Evolutionary conservation across 306 rosid species (phyloP).

Genomic region (Lupinus albus): DNA sequence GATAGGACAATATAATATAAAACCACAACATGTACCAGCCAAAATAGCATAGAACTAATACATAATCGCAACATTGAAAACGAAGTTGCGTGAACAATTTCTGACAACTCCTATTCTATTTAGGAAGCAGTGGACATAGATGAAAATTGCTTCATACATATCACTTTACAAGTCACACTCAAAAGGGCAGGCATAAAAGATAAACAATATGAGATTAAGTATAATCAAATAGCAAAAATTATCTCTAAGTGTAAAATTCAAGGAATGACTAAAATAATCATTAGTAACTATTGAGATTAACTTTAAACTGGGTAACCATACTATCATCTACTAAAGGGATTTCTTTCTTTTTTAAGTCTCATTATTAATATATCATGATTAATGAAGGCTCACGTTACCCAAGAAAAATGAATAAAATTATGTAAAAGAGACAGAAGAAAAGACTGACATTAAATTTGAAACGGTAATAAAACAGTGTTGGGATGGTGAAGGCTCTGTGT

Average conservation of each 20-base stretch:
- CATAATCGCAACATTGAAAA: constrained; percentile 15
- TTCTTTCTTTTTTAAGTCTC: too few species aligned
- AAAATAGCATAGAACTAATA: neutral
- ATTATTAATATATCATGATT: too few species aligned
- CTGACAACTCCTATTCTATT: neutral
- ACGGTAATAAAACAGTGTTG: constrained; percentile 66
- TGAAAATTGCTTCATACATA: neutral
- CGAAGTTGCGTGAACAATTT: constrained; percentile 8
- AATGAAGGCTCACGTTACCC: constrained; percentile 49
- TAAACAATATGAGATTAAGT: neutral
- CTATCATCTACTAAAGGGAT: too few species aligned
- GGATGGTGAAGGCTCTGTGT: constrained; percentile 64
- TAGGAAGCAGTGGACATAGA: neutral
- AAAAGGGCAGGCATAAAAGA: neutral
- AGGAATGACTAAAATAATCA: too few species aligned
- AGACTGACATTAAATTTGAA: constrained; percentile 63
- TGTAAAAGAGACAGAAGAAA: constrained; percentile 51
- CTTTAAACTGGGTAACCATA: neutral
- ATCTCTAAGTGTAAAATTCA: neutral
- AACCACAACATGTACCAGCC: neutral
- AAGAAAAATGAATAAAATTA: constrained; percentile 41
- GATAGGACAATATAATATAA: constrained; percentile 33
- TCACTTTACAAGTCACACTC: neutral
- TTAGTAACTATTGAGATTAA: neutral
- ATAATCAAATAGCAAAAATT: neutral